These are phyloP conservation scores for Suillus luteus DNA, from an alignment of 768 basidiomycete species.

Conservation along the genomic window DNA sequence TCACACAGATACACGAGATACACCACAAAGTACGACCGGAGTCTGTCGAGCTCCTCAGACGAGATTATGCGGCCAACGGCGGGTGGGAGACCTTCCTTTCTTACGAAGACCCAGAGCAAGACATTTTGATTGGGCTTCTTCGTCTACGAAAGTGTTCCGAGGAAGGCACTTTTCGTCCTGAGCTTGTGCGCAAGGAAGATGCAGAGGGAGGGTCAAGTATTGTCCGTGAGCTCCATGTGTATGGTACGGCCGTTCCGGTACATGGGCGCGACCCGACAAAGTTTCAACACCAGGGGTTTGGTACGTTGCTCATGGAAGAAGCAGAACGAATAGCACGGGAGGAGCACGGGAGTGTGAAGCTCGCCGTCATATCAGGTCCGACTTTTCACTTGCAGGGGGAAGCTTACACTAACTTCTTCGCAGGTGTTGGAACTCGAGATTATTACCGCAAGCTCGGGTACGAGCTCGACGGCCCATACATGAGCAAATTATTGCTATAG, in stretches of 20 bases:
- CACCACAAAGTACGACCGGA: slow-evolving; percentile 97
- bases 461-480: slow-evolving; percentile 94
- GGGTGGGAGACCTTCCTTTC: slow-evolving; percentile 99
- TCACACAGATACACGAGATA: slow-evolving; percentile 88
- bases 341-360: slow-evolving; percentile 93
- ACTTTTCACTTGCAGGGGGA: slow-evolving; percentile 9
- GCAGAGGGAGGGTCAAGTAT: slow-evolving; percentile 85
- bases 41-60: slow-evolving; percentile 89
- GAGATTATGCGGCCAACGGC: slow-evolving; percentile 96
- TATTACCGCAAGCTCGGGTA: slow-evolving; percentile 96
- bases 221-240: slow-evolving; percentile 95
- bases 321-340: slow-evolving; percentile 97
- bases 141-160: slow-evolving; percentile 94
- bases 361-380: slow-evolving; percentile 96
- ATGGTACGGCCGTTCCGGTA: slow-evolving; percentile 96
- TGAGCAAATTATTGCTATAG: slow-evolving; percentile 77
- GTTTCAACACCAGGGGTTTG: slow-evolving; percentile 97
- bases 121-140: slow-evolving; percentile 93
- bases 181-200: slow-evolving; percentile 71
- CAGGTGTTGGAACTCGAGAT: slow-evolving; percentile 94
- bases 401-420: slow-evolving; percentile 11
- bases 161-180: slow-evolving; percentile 95
- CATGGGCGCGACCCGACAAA: slow-evolving; percentile 97
- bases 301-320: slow-evolving; percentile 97
- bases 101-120: slow-evolving; percentile 96